Evolutionary conservation across 257 asterid species (phyloP), one percentile per base, ranked within the genome.

Genomic region (Vinca minor): DNA sequence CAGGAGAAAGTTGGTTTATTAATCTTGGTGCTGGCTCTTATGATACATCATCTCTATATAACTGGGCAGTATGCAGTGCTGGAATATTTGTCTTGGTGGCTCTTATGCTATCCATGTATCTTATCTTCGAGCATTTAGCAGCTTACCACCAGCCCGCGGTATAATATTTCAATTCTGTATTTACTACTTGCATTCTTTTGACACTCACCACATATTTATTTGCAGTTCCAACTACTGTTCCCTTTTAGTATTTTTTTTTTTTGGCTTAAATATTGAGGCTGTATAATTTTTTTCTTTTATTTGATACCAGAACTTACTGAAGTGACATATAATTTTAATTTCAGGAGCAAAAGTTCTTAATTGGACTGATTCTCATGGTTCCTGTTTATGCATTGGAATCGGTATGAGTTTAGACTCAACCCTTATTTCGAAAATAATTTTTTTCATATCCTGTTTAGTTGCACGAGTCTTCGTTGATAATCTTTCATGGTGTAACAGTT

Each of bases 351-450:
- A 89, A 87, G 74, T 87, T 92, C 78, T 82, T 89, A 87, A 65
- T 92, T 66, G 98, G 91, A 57, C 87, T 92, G 63, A 85, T 92
- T 81, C 84, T 92, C 31, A 92, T 92, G 96, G 97, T 92, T 75
- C 98, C 98, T 73, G 98, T 92, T 77, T 92, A 92, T 87, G 98
- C 96, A 63, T 80, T 90, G 63, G 95, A 89, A 80, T 92, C 97
- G 91, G 96, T 89, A 81, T 67, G 70, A 73, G 12, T 38, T 23
- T 62, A 12, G 18, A 26, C n/a, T n/a, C n/a, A n/a, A n/a, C n/a
- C 39, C 31, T 62, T 8, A 44, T 11, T 15, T 26, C 32, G 21
- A n/a, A 64, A 34, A 4, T 46, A 13, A 34, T 49, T 39, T 11
- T 38, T 50, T 59, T 18, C 18, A 2, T 35, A 35, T 39, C 41